Evolutionary conservation across 495 filamentous ascomycete species (phyloP).

Genomic region (Eremomyces bilateralis): DNA sequence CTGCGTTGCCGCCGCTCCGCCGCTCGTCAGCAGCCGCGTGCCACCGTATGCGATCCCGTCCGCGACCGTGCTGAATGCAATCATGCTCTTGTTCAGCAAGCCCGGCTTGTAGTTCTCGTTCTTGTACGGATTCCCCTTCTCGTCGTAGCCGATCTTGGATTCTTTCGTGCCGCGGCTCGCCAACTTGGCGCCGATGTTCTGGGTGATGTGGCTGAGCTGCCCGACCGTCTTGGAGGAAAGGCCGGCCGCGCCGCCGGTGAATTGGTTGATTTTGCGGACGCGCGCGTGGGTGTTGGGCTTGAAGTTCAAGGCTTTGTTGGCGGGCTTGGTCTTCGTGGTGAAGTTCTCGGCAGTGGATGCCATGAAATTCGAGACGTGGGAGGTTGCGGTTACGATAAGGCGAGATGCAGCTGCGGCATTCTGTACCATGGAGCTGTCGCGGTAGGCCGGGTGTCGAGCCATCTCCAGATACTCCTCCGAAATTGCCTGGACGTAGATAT

Average conservation of each 20-base stretch:
- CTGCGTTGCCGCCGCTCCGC: slow-evolving; percentile 52
- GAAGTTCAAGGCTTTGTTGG: slow-evolving; percentile 64
- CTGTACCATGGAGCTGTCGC: slow-evolving; percentile 66
- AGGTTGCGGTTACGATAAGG: slow-evolving; percentile 71
- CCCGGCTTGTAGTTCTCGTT: slow-evolving; percentile 59
- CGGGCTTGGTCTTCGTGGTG: slow-evolving; percentile 55
- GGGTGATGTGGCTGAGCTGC: slow-evolving; percentile 54
- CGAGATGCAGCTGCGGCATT: slow-evolving; percentile 79
- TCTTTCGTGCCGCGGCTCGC: slow-evolving; percentile 37
- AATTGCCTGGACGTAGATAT: slow-evolving; percentile 52
- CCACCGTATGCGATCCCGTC: slow-evolving; percentile 81
- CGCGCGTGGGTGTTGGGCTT: slow-evolving; percentile 63
- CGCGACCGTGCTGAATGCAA: slow-evolving; percentile 86
- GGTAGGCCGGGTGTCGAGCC: slow-evolving; percentile 73
- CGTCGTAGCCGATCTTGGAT: slow-evolving; percentile 33
- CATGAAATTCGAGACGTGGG: slow-evolving; percentile 54
- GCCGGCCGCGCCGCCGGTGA: slow-evolving; percentile 54
- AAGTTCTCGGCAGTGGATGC: slow-evolving; percentile 58
- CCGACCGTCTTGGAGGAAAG: slow-evolving; percentile 75
- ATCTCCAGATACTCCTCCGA: slow-evolving; percentile 61
- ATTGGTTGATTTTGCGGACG: slow-evolving; percentile 63
- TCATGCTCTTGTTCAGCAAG: slow-evolving; percentile 80
- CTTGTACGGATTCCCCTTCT: slow-evolving; percentile 40
- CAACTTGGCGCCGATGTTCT: slow-evolving; percentile 66
- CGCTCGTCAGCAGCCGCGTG: slow-evolving; percentile 46